Conservation (phyloP, 352 stramenopile genomes). For the Albugo candida region DNA sequence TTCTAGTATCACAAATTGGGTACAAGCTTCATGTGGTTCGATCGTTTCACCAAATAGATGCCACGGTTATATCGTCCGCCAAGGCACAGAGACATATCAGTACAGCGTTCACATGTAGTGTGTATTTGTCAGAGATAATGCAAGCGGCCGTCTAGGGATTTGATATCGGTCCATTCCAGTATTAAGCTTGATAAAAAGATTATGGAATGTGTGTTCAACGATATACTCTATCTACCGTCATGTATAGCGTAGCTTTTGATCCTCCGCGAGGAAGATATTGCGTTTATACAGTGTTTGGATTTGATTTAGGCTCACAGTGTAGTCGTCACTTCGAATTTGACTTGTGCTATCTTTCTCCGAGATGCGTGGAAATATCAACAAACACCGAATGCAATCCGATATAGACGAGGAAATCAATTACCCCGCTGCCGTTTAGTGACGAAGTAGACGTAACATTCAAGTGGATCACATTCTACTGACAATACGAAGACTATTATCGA, state of each 20-base stretch:
- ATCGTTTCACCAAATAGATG: neutral
- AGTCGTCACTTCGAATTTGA: no score
- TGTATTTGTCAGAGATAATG: slow-evolving; percentile 30
- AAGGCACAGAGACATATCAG: slow-evolving; percentile 33
- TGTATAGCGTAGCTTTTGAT: neutral
- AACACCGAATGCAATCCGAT: no score
- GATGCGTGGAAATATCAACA: no score
- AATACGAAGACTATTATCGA: no score
- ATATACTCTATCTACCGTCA: neutral
- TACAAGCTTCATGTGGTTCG: neutral
- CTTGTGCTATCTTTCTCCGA: no score
- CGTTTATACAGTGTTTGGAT: no score
- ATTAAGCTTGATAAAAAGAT: neutral
- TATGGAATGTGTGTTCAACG: neutral
- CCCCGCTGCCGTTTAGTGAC: no score
- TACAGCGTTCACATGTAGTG: slow-evolving; percentile 58
- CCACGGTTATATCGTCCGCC: slow-evolving; percentile 15
- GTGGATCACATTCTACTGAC: no score
- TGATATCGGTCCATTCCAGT: neutral
- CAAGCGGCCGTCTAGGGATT: neutral
- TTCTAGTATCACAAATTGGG: slow-evolving; percentile 5
- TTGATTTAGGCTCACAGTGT: no score
- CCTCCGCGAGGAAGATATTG: no score
- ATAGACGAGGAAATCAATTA: no score
- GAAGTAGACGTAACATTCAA: no score